A percentile compares a stretch with the other conserved stretches of the same genome.
Conservation (phyloP, 1,139 yeast genomes). For the Candida albicans region DNA sequence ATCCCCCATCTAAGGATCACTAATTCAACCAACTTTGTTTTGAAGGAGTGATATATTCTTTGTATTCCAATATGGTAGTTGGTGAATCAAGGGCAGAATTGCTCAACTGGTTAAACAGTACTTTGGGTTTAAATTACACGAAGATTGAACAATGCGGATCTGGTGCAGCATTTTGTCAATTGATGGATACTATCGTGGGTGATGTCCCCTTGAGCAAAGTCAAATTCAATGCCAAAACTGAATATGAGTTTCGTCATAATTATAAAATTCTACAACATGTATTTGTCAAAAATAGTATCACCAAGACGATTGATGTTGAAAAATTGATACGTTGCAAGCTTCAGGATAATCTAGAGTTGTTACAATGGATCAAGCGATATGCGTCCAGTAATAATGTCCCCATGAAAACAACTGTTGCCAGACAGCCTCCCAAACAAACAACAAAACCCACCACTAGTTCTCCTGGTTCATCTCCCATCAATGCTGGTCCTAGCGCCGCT, state of each 20-base stretch:
- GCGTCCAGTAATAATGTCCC: slow-evolving; percentile 50
- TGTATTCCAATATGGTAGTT: slow-evolving; percentile 13
- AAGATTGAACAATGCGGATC: slow-evolving; percentile 94
- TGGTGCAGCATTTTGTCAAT: slow-evolving; percentile 93
- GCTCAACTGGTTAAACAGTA: slow-evolving; percentile 78
- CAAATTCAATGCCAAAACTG: slow-evolving; percentile 61
- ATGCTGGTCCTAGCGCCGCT: slow-evolving; percentile 10
- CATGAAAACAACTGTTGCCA: slow-evolving; percentile 3
- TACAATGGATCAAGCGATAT: slow-evolving; percentile 85
- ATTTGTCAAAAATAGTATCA: slow-evolving; percentile 68
- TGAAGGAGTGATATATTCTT: not conserved
- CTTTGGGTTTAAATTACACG: slow-evolving; percentile 62
- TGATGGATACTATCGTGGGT: slow-evolving; percentile 79
- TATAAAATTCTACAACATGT: slow-evolving; percentile 82
- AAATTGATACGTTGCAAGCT: slow-evolving; percentile 80
- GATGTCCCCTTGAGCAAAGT: slow-evolving; percentile 81
- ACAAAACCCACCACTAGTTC: not conserved
- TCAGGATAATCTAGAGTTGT: slow-evolving; percentile 90
- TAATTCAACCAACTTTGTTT: slow-evolving; percentile 1
- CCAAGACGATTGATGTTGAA: slow-evolving; percentile 79
- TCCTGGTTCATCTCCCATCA: slow-evolving; percentile 3
- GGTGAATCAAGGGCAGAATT: slow-evolving; percentile 77
- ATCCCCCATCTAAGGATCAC: not conserved
- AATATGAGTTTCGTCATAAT: slow-evolving; percentile 77
- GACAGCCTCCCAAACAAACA: slow-evolving; percentile 14